phyloP scores from a whole-genome alignment of 2,329 filamentous ascomycete species.

The Rasamsonia emersonii region DNA sequence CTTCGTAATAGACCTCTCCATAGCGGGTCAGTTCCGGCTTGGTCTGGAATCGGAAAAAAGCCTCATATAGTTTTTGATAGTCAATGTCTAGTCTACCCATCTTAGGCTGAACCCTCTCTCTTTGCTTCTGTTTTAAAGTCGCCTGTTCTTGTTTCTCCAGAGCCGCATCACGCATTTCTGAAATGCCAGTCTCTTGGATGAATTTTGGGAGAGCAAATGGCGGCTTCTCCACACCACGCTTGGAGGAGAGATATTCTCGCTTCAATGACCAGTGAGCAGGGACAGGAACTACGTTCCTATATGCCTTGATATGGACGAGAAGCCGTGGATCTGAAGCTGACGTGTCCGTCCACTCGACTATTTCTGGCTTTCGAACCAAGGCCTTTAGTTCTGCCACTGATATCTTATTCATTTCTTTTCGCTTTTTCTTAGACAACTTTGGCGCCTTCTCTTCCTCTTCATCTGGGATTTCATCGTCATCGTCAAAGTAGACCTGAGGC shows the following conservation, averaged over 20 bases:
- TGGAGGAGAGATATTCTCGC: constrained; percentile 92
- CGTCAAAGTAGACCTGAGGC: constrained; percentile 73
- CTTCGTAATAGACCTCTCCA: constrained; percentile 98
- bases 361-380: constrained; percentile 78
- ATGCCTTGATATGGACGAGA: constrained; percentile 88
- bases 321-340: constrained; percentile 82
- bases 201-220: constrained; percentile 90
- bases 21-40: constrained; percentile 91
- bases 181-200: constrained; percentile 93
- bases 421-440: constrained; percentile 88
- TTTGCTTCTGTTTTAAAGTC: constrained; percentile 85
- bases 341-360: constrained; percentile 96
- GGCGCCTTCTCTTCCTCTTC: constrained; percentile 55
- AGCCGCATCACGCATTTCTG: constrained; percentile 95
- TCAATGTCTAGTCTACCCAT: constrained; percentile 97
- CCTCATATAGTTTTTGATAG: constrained; percentile 96
- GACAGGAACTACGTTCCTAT: constrained; percentile 91
- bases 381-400: constrained; percentile 95
- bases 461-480: constrained; percentile 78
- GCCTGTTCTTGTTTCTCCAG: constrained; percentile 92
- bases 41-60: constrained; percentile 95
- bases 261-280: constrained; percentile 93
- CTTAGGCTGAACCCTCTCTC: constrained; percentile 87
- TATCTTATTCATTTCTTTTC: constrained; percentile 82
- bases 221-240: constrained; percentile 91